Percentiles rank a stretch among this genome's conserved stretches.
These are phyloP conservation scores for Amanita rubescens DNA, from an alignment of 768 basidiomycete genomes.

Conservation along the genomic window DNA sequence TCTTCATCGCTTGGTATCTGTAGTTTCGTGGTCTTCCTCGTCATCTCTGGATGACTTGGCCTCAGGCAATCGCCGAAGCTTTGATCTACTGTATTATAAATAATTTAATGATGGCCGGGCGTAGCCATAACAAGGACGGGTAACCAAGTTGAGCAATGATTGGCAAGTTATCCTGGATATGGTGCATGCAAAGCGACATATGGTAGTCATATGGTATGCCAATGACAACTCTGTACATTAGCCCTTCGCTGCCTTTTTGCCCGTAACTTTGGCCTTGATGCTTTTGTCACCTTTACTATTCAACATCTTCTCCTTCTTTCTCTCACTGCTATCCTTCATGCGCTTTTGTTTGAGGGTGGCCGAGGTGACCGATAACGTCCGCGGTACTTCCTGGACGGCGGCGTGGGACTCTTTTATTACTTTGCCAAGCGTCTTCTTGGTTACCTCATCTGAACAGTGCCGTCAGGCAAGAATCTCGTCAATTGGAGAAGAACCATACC, in stretches of 20 bases:
- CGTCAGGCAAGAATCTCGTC: background rate
- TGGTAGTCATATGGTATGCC: too few relatives aligned
- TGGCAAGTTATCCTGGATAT: too few relatives aligned
- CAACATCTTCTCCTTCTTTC: constrained; percentile 47
- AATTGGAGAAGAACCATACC: background rate
- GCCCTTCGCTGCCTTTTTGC: constrained; percentile 40
- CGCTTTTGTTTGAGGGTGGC: constrained; percentile 52
- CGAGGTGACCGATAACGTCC: constrained; percentile 22
- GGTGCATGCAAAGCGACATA: too few relatives aligned
- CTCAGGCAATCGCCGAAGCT: too few relatives aligned
- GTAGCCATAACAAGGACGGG: background rate
- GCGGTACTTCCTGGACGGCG: background rate
- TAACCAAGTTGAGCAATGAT: too few relatives aligned
- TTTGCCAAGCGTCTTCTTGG: background rate
- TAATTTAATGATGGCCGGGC: too few relatives aligned
- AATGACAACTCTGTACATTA: too few relatives aligned
- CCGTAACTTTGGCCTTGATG: constrained; percentile 47
- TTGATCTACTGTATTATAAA: too few relatives aligned
- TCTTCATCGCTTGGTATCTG: constrained; percentile 17
- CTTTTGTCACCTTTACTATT: constrained; percentile 36
- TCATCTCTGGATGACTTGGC: constrained; percentile 44
- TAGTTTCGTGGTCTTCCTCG: constrained; percentile 16
- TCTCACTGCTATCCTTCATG: constrained; percentile 34
- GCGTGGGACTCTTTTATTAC: background rate
- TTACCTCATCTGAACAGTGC: background rate